Evolutionary conservation across 2,329 filamentous ascomycete species (phyloP), one percentile per base, ranked within the genome.

Genomic region (Botryotinia calthae): DNA sequence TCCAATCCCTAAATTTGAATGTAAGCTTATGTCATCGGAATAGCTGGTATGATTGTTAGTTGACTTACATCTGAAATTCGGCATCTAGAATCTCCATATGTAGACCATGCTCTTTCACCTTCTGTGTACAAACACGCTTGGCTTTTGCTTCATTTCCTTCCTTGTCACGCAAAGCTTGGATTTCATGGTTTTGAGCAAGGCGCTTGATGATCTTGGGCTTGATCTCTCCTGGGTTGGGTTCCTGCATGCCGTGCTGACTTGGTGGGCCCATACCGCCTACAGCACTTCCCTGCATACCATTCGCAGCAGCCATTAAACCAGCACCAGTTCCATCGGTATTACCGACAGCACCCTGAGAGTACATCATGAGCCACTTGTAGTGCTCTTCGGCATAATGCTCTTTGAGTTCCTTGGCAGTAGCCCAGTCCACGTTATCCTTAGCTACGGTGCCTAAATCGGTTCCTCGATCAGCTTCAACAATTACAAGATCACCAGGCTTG

Each of bases 31-130:
- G 34, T 70, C 59, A 56, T 46, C 37, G 28, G 22, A 16, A 48
- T 40, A 37, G n/a, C n/a, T 22, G 14, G 18, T 14, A 48, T 51
- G 10, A 25, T 40, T n/a, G 28, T 59, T 37, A 40, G 44, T 46
- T 28, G 18, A 87, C 93, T 88, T 86, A 97, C 95, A 97, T 97
- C 81, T 99, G 96, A 81, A 98, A 99, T 81, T 99, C 96, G 7
- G 96, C 96, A 83, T 99, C 96, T 10, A 99, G 88, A 76, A 99
- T 98, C 82, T 99, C 96, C 96, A 99, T 98, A 78, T 97, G 95
- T 42, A 98, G 87, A 65, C 93, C 91, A 82, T 98, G 95, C 80
- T 98, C 95, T 77, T 92, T 92, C 71, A 98, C 96, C 83, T 98
- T 99, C 79, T 97, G 93, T 85, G 97, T 96, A 81, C 95, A 98